Percentiles rank a stretch among this genome's conserved stretches.
These are phyloP conservation scores for Penicillium sp. DNA, from an alignment of 2,329 filamentous ascomycete genomes.

Conservation along the genomic window DNA sequence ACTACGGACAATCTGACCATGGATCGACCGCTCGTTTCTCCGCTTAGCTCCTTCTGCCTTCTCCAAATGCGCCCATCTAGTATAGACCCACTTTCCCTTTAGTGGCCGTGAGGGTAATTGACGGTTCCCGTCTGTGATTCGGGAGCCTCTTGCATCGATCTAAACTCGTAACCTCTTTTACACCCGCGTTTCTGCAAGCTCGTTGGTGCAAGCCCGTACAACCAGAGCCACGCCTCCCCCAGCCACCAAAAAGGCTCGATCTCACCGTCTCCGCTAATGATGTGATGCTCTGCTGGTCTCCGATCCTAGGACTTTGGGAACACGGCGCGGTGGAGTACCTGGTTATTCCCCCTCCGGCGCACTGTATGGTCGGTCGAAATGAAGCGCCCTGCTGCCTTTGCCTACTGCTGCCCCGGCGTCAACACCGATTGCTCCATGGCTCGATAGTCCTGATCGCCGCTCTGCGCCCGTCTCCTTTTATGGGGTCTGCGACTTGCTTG, in stretches of 20 bases:
- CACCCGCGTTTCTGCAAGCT: constrained; percentile 26
- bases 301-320: constrained; percentile 19
- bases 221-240: constrained; percentile 21
- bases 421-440: constrained; percentile 30
- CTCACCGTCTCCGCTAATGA: constrained; percentile 34
- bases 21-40: not conserved
- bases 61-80: constrained; percentile 8
- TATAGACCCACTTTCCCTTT: constrained; percentile 12
- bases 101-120: constrained; percentile 11
- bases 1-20: not conserved
- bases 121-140: constrained; percentile 26
- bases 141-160: constrained; percentile 26
- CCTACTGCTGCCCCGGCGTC: constrained; percentile 23
- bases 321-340: constrained; percentile 13
- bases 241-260: constrained; percentile 32
- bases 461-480: constrained; percentile 6
- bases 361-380: constrained; percentile 28
- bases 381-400: constrained; percentile 30
- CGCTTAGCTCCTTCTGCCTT: constrained; percentile 1
- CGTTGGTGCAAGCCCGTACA: constrained; percentile 30
- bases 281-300: constrained; percentile 21
- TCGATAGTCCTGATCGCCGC: not conserved
- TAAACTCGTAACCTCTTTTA: constrained; percentile 19
- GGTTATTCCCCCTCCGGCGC: constrained; percentile 3
- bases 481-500: constrained; percentile 10